Base-by-base conservation (phyloP, 1,284 basidiomycete genomes). In the Cutaneotrichosporon daszewskae region DNA sequence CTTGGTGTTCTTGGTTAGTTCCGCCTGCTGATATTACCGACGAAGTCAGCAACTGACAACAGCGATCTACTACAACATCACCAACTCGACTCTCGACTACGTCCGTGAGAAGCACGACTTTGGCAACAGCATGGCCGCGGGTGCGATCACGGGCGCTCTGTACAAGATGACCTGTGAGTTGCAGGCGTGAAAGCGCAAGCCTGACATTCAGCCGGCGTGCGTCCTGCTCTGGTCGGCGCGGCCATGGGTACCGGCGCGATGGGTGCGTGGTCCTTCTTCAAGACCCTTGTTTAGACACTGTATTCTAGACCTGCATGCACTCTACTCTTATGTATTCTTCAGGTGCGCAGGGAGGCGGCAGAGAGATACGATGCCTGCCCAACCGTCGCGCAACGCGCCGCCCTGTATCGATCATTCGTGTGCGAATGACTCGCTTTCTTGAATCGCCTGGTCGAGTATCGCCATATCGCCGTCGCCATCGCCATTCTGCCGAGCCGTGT, bases 41-140 rank as follows among this genome's bases (percentile, higher is more conserved):
- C 25, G 5, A 13, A 29, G 33, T 39, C 28, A n/a, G n/a, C 37
- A 14, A n/a, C n/a, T n/a, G n/a, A n/a, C n/a, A n/a, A 25, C 35
- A 89, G 92, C 94, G 45, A 81, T 99, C 64, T 82, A 87, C 57
- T 99, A 99, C 77, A 99, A 98, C 73, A 82, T 84, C 53, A 80
- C 94, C 72, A 97, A 97, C 75, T 95, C 94, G 46, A 81, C 84
- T 43, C 86, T 98, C 60, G 95, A 97, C 72, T 76, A 78, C 43
- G 74, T 83, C 59, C 82, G 95, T 61, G 90, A 91, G 53, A 82
- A 87, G 71, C 94, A 98, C 72, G 95, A 98, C 69, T 82, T 81
- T 39, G 77, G 80, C 55, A 91, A 91, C 57, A 89, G 87, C 58
- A 87, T 98, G 80, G 81, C 81, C 31, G 91, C 95, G 40, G 95